A percentile compares a stretch with the other conserved stretches of the same genome.
These are phyloP conservation scores for Nitzschia putrida DNA, from an alignment of 108 stramenopile genomes.

Conservation along the genomic window DNA sequence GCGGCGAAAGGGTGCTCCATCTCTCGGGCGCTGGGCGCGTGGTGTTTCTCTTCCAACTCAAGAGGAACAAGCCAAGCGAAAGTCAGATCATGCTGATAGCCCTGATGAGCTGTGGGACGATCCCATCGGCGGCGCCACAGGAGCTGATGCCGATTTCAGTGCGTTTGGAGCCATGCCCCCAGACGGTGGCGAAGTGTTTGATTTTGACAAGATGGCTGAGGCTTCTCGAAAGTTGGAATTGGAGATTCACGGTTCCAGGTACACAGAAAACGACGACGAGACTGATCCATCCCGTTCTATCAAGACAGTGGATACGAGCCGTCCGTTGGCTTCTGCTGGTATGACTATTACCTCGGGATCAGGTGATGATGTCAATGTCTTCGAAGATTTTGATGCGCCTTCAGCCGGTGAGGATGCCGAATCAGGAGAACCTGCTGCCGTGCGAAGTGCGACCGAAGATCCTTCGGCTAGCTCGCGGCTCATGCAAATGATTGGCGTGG, in stretches of 20 bases:
- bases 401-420: conserved; percentile 3
- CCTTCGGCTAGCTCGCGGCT: conserved; percentile 71
- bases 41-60: conserved; percentile 73
- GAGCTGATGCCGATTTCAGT: conserved; percentile 79
- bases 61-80: conserved; percentile 33
- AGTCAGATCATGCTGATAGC: conserved; percentile 55
- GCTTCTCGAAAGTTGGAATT: conserved; percentile 66
- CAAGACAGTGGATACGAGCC: conserved; percentile 57
- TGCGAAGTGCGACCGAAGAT: conserved; percentile 61
- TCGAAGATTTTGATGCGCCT: conserved; percentile 83
- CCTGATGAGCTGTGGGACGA: conserved; percentile 89
- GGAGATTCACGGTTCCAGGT: conserved; percentile 61
- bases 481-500: conserved; percentile 90
- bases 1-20: conserved; percentile 24
- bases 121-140: conserved; percentile 53
- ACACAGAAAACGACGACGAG: conserved; percentile 15
- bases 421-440: conserved; percentile 40
- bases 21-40: conserved; percentile 70
- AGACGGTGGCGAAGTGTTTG: conserved; percentile 54
- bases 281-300: conserved; percentile 10
- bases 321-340: conserved; percentile 78
- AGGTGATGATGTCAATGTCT: conserved; percentile 83
- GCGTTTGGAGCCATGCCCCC: conserved; percentile 76
- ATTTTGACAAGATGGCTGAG: conserved; percentile 79
- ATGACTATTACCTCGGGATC: conserved; percentile 80